A percentile compares a stretch with the other conserved stretches of the same genome.
These are phyloP conservation scores for Mallotus japonicus DNA, from an alignment of 441 rosid species.

Conservation along the genomic window DNA sequence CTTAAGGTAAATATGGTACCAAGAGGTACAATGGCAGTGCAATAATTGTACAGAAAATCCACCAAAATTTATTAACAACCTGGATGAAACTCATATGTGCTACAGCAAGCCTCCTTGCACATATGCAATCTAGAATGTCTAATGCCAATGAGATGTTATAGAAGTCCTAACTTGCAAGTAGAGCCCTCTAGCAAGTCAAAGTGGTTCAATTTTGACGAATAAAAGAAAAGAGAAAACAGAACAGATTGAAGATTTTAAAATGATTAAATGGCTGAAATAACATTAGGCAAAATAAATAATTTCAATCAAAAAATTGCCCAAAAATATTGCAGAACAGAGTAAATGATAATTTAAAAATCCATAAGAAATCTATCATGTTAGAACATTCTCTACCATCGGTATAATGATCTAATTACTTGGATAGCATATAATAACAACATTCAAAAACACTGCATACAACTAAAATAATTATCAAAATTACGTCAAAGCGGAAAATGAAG, in stretches of 20 bases:
- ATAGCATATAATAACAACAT: not conserved
- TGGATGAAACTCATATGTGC: not conserved
- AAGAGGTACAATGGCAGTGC: not conserved
- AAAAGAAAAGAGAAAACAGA: not conserved
- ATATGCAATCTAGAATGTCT: conserved; percentile 1
- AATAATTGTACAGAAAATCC: not conserved
- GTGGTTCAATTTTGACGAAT: not conserved
- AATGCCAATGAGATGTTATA: not conserved
- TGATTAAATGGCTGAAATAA: not conserved
- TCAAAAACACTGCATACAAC: not conserved
- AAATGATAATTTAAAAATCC: too few species aligned
- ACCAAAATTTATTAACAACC: not conserved
- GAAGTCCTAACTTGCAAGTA: not conserved
- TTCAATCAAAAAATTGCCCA: not conserved
- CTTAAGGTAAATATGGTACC: not conserved
- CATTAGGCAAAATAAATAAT: not conserved
- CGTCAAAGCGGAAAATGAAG: not conserved
- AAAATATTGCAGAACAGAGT: not conserved
- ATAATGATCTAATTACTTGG: not conserved
- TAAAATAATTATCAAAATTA: too few species aligned
- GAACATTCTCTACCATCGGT: not conserved
- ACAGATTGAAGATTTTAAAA: not conserved
- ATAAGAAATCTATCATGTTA: too few species aligned
- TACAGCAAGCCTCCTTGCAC: not conserved
- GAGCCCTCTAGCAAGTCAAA: not conserved